Percentiles rank a stretch among this genome's conserved stretches.
phyloP scores from a whole-genome alignment of 441 rosid species.

The Bocquillonia castaneifolia region DNA sequence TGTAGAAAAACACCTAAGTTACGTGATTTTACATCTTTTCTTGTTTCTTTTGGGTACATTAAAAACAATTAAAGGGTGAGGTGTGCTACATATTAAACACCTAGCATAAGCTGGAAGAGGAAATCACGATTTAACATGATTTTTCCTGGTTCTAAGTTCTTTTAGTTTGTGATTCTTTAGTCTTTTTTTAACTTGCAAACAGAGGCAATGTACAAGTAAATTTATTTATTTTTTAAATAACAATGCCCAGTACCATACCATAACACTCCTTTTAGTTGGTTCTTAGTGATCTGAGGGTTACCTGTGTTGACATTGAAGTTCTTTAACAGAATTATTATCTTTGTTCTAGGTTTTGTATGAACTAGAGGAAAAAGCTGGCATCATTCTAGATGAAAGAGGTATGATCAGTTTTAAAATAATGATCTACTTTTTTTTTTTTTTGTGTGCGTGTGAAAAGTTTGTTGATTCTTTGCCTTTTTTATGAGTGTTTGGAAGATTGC shows the following conservation, averaged over 20 bases:
- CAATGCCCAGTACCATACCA: neutral
- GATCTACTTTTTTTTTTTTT: neutral
- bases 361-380: conserved; percentile 85
- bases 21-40: neutral
- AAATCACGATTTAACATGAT: neutral
- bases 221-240: neutral
- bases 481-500: neutral
- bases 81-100: neutral
- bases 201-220: neutral
- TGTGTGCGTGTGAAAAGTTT: neutral
- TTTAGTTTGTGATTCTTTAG: neutral
- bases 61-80: neutral
- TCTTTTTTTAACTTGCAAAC: neutral
- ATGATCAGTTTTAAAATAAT: neutral
- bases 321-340: conserved; percentile 2
- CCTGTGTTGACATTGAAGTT: neutral
- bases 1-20: neutral
- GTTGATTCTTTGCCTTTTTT: neutral
- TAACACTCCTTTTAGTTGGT: too few species aligned
- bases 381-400: conserved; percentile 97
- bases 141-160: neutral
- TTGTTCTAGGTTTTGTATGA: conserved; percentile 70
- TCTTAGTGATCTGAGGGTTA: neutral
- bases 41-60: neutral
- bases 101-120: neutral